These are phyloP conservation scores for Xylaria sp. DNA, from an alignment of 2,329 filamentous ascomycete species.

Conservation along the genomic window DNA sequence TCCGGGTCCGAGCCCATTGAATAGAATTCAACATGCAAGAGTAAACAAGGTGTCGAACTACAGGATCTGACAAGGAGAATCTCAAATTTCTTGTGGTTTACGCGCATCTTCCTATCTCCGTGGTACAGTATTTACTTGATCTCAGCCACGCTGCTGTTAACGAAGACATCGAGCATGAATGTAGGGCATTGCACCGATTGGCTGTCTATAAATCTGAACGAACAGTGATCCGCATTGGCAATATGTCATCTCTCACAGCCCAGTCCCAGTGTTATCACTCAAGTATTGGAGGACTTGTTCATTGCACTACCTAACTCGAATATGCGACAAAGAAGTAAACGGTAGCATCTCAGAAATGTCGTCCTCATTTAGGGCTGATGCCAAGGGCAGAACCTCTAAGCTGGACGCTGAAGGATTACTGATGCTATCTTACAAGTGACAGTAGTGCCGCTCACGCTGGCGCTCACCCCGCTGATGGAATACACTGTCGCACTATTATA, in stretches of 20 bases:
- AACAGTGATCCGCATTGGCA: not conserved
- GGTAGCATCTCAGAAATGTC: not conserved
- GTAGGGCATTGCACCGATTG: too few relatives aligned
- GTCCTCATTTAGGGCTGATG: not conserved
- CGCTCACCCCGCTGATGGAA: slow-evolving; percentile 50
- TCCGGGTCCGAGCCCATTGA: too few relatives aligned
- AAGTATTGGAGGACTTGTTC: not conserved
- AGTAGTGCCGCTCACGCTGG: slow-evolving; percentile 50
- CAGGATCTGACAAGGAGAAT: too few relatives aligned
- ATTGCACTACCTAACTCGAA: not conserved
- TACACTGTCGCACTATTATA: slow-evolving; percentile 53
- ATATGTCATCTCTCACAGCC: not conserved
- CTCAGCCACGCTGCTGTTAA: too few relatives aligned
- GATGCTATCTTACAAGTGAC: slow-evolving; percentile 57
- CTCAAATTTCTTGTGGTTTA: too few relatives aligned
- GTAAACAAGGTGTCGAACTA: too few relatives aligned
- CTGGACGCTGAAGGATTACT: slow-evolving; percentile 57
- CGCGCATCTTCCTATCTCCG: too few relatives aligned
- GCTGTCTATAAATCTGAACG: not conserved
- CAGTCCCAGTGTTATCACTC: not conserved
- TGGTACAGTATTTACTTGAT: too few relatives aligned
- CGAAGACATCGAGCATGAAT: too few relatives aligned
- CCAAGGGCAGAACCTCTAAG: slow-evolving; percentile 27
- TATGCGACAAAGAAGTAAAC: not conserved
- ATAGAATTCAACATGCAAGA: too few relatives aligned